A percentile compares a stretch with the other conserved stretches of the same genome.
These are phyloP conservation scores for Pichia thaimueangensis DNA, from an alignment of 805 yeast species.

Conservation along the genomic window DNA sequence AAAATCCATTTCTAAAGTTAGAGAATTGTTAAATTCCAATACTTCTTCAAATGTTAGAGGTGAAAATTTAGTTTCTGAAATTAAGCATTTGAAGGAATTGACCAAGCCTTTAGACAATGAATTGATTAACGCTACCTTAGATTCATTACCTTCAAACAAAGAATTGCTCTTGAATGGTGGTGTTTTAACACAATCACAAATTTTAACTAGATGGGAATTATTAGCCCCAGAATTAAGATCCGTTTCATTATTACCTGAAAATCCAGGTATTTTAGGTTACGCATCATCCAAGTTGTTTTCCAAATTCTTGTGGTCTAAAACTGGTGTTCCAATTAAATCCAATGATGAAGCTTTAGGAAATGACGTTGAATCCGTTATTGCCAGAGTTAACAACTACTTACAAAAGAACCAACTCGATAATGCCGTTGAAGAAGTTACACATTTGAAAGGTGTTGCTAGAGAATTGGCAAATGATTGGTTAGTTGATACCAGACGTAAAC, in stretches of 20 bases:
- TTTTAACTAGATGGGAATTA: constrained; percentile 71
- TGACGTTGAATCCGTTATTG: constrained; percentile 84
- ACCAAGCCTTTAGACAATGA: constrained; percentile 32
- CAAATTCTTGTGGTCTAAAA: constrained; percentile 65
- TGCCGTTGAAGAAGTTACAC: constrained; percentile 90
- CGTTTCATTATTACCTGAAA: constrained; percentile 85
- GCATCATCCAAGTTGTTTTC: constrained; percentile 74
- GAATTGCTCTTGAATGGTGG: constrained; percentile 41
- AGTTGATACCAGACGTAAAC: constrained; percentile 76
- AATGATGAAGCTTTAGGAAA: constrained; percentile 43
- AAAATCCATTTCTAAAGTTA: constrained; percentile 38
- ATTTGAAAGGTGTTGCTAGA: constrained; percentile 89
- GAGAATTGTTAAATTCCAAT: constrained; percentile 31
- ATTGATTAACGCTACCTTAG: constrained; percentile 35
- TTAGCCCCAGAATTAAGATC: constrained; percentile 82
- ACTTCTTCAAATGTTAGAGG: constrained; percentile 36
- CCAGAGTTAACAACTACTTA: constrained; percentile 74
- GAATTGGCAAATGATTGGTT: constrained; percentile 90
- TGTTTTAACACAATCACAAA: constrained; percentile 70
- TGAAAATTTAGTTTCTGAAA: constrained; percentile 41
- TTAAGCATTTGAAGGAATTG: constrained; percentile 31
- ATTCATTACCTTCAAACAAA: constrained; percentile 37
- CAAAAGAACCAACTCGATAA: constrained; percentile 69
- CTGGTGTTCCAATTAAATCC: constrained; percentile 54
- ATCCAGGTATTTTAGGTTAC: constrained; percentile 94